A percentile compares a stretch with the other conserved stretches of the same genome.
Conservation (phyloP, 2,329 filamentous ascomycete species). For the Colletotrichum limetticola region DNA sequence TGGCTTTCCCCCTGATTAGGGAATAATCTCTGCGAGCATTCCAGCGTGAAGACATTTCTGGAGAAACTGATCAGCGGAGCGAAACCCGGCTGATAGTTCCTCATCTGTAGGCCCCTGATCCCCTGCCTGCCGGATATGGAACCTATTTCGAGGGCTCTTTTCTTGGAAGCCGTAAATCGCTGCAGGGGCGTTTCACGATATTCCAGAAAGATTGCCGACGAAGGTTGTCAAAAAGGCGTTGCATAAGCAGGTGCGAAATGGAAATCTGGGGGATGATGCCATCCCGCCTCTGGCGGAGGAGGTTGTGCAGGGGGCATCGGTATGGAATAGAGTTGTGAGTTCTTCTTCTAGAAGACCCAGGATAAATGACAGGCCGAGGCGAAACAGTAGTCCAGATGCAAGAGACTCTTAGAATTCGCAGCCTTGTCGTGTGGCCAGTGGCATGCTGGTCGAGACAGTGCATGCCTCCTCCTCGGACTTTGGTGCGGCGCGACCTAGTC, state of each 20-base stretch:
- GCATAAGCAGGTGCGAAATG: slow-evolving; percentile 19
- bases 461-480: slow-evolving; percentile 15
- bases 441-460: slow-evolving; percentile 10
- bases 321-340: slow-evolving; percentile 9
- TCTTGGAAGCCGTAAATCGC: neutral
- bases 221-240: neutral
- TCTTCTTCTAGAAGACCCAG: neutral
- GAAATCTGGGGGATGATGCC: slow-evolving; percentile 33
- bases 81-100: neutral
- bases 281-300: slow-evolving; percentile 24
- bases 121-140: neutral
- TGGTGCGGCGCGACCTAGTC: slow-evolving; percentile 26
- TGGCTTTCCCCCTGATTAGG: neutral
- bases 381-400: slow-evolving; percentile 15
- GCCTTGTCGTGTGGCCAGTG: slow-evolving; percentile 23
- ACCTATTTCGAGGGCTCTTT: neutral
- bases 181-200: slow-evolving; percentile 30
- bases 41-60: neutral
- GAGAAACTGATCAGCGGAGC: neutral
- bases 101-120: neutral
- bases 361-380: slow-evolving; percentile 15
- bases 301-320: slow-evolving; percentile 1
- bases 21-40: neutral
- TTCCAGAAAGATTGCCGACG: slow-evolving; percentile 25
- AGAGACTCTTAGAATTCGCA: slow-evolving; percentile 8